Conservation (phyloP, 2,329 filamentous ascomycete species). For the Cladophialophora chaetospira region DNA sequence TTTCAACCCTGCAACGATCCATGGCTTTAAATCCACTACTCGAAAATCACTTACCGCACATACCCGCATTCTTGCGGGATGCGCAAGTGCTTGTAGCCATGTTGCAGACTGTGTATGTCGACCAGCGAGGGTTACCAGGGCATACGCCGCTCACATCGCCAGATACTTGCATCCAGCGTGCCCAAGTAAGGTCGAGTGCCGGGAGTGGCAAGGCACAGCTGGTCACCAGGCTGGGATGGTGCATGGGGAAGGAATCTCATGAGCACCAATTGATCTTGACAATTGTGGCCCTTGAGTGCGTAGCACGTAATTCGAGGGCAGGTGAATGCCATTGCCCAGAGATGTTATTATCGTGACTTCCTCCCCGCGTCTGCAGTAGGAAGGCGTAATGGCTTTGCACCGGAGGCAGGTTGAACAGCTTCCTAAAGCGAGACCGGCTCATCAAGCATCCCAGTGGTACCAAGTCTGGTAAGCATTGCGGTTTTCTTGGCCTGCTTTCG, state of each 20-base stretch:
- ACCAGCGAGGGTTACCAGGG: background rate
- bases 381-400: background rate
- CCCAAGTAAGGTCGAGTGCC: background rate
- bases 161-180: slow-evolving; percentile 3
- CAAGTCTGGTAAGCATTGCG: slow-evolving; percentile 6
- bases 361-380: background rate
- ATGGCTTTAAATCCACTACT: background rate
- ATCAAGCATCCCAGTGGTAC: slow-evolving; percentile 7
- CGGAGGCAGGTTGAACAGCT: background rate
- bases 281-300: background rate
- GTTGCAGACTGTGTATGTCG: background rate
- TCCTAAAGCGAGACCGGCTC: background rate
- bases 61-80: background rate
- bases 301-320: background rate
- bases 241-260: background rate
- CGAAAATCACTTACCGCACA: background rate
- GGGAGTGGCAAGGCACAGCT: background rate
- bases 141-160: background rate
- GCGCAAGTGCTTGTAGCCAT: background rate
- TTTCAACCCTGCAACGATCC: background rate
- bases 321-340: background rate
- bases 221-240: background rate
- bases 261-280: background rate
- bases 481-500: background rate
- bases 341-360: background rate